Conservation (phyloP, 306 rosid species). For the Vigna hirtella region DNA sequence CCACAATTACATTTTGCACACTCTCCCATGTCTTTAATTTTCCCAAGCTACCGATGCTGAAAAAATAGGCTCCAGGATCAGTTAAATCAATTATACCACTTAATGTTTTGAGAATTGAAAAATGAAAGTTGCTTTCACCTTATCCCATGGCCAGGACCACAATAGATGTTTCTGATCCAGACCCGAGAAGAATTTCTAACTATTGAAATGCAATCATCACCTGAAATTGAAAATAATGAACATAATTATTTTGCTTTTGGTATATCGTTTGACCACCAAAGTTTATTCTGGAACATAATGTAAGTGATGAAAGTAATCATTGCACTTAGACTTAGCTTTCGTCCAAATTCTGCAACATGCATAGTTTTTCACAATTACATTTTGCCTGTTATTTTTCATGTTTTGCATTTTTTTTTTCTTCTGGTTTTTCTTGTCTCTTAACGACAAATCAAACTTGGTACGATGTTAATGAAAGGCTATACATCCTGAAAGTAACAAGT, state of each 20-base stretch:
- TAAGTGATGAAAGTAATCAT: not conserved
- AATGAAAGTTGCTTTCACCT: conserved; percentile 58
- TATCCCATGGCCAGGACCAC: conserved; percentile 98
- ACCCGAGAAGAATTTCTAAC: conserved; percentile 81
- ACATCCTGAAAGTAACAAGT: conserved; percentile 2
- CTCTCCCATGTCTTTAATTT: conserved; percentile 67
- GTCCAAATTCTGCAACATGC: not conserved
- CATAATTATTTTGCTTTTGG: conserved; percentile 11
- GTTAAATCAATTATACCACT: conserved; percentile 30
- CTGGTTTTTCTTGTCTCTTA: not conserved
- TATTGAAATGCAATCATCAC: conserved; percentile 93
- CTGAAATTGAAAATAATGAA: conserved; percentile 50
- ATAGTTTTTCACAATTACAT: conserved; percentile 4
- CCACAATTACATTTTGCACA: conserved; percentile 65
- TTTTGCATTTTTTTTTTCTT: not conserved
- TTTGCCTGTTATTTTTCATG: not conserved
- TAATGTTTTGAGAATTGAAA: conserved; percentile 6
- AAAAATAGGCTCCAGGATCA: conserved; percentile 36
- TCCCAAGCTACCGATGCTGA: conserved; percentile 98
- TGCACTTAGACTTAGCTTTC: not conserved
- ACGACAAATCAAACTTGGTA: conserved; percentile 8
- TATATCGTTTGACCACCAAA: not conserved
- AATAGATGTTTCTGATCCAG: conserved; percentile 64
- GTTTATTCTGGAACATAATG: conserved; percentile 12
- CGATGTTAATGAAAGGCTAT: not conserved